These are phyloP conservation scores for Saccharomyces hybrid DNA, from an alignment of 1,139 yeast genomes.

Conservation along the genomic window DNA sequence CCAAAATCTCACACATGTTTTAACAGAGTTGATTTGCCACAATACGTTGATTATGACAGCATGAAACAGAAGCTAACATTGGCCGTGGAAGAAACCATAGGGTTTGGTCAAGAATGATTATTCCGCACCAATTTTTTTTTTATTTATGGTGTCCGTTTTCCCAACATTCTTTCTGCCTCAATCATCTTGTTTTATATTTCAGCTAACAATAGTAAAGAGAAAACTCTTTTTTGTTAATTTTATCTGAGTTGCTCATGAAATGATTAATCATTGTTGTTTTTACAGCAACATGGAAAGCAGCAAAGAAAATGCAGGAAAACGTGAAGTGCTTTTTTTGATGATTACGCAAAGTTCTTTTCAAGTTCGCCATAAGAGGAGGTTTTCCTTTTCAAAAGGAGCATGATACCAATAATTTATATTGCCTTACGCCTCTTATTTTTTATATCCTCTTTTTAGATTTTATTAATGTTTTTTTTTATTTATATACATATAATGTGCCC, in stretches of 20 bases:
- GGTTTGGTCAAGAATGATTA: constrained; percentile 84
- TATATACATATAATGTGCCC: background rate
- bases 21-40: constrained; percentile 88
- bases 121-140: background rate
- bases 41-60: constrained; percentile 65
- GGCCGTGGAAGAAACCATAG: constrained; percentile 92
- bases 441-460: background rate
- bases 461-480: background rate
- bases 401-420: background rate
- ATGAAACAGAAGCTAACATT: constrained; percentile 73
- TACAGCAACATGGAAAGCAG: background rate
- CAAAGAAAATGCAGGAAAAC: background rate
- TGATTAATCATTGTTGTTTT: background rate
- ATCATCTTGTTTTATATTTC: background rate
- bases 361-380: background rate
- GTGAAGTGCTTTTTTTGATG: background rate
- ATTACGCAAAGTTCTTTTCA: background rate
- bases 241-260: background rate
- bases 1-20: constrained; percentile 97
- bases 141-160: background rate
- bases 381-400: background rate
- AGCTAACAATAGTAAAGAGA: background rate
- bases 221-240: background rate
- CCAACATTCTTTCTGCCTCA: background rate
- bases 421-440: background rate